Percentiles rank a stretch among this genome's conserved stretches.
phyloP scores from a whole-genome alignment of 1,139 yeast genomes.

The Yamadazyma atmosphaerica region DNA sequence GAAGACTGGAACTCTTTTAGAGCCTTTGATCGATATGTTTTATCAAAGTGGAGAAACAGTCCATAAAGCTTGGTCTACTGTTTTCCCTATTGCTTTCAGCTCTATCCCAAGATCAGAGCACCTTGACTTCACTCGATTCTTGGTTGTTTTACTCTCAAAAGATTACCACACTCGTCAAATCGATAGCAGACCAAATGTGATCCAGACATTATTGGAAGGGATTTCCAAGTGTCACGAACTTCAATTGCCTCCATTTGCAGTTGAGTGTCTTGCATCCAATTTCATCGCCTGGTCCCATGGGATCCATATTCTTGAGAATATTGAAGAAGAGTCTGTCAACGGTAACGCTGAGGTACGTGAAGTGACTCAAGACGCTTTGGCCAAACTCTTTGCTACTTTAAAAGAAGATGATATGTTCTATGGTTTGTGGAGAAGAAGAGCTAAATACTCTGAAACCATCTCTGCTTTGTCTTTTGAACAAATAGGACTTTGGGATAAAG shows the following conservation, averaged over 20 bases:
- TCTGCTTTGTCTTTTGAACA: constrained; percentile 94
- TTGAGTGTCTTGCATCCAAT: constrained; percentile 83
- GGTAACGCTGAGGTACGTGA: constrained; percentile 79
- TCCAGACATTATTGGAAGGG: constrained; percentile 82
- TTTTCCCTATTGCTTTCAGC: constrained; percentile 79
- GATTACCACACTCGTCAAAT: constrained; percentile 91
- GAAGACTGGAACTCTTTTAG: constrained; percentile 59
- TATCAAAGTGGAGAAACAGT: constrained; percentile 80
- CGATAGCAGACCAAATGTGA: constrained; percentile 83
- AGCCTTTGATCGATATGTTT: constrained; percentile 78
- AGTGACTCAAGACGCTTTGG: constrained; percentile 85
- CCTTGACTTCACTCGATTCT: constrained; percentile 76
- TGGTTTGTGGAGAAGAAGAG: constrained; percentile 95
- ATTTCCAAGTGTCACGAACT: constrained; percentile 69
- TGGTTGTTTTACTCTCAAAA: constrained; percentile 78
- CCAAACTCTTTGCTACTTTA: constrained; percentile 82
- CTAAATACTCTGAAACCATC: constrained; percentile 89
- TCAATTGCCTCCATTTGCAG: constrained; percentile 91
- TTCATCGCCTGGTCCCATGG: constrained; percentile 94
- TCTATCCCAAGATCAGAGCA: constrained; percentile 78
- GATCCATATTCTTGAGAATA: constrained; percentile 74
- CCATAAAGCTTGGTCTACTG: constrained; percentile 78
- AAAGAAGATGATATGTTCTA: constrained; percentile 97
- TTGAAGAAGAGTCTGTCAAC: constrained; percentile 63
- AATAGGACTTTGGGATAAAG: constrained; percentile 92